These are phyloP conservation scores for Acanthamoeba royreba DNA, from an alignment of 208 protist species.

Conservation along the genomic window DNA sequence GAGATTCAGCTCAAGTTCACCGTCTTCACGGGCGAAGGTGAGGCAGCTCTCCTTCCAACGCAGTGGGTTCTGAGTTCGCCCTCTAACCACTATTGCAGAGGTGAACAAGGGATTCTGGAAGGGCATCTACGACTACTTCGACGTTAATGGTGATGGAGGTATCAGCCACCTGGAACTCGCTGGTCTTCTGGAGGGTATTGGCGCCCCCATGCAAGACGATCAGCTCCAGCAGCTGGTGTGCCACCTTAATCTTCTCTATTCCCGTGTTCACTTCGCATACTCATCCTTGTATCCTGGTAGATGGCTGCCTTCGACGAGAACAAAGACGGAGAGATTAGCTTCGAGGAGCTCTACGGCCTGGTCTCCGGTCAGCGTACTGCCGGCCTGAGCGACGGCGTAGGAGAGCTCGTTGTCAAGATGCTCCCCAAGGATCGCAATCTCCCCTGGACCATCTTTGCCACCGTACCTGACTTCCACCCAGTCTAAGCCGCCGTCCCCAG, in stretches of 20 bases:
- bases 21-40: background rate
- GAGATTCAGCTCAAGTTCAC: slow-evolving; percentile 11
- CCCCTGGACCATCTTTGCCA: slow-evolving; percentile 21
- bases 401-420: background rate
- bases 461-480: background rate
- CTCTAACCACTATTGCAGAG: background rate
- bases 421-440: slow-evolving; percentile 10
- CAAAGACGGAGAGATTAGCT: slow-evolving; percentile 45
- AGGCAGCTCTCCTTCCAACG: background rate
- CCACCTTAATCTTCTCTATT: background rate
- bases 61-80: background rate
- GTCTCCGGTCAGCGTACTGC: background rate
- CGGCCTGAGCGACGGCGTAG: background rate
- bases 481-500: background rate
- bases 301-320: slow-evolving; percentile 22
- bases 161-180: slow-evolving; percentile 21
- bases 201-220: background rate
- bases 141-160: background rate
- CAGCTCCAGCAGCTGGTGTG: background rate
- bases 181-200: slow-evolving; percentile 25
- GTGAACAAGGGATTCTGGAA: slow-evolving; percentile 6
- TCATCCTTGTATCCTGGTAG: background rate
- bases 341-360: slow-evolving; percentile 19
- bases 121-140: slow-evolving; percentile 24
- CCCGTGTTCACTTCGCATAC: background rate